Percentiles rank a stretch among this genome's conserved stretches.
phyloP scores from a whole-genome alignment of 768 basidiomycete species.

The Fibroporia radiculosa region DNA sequence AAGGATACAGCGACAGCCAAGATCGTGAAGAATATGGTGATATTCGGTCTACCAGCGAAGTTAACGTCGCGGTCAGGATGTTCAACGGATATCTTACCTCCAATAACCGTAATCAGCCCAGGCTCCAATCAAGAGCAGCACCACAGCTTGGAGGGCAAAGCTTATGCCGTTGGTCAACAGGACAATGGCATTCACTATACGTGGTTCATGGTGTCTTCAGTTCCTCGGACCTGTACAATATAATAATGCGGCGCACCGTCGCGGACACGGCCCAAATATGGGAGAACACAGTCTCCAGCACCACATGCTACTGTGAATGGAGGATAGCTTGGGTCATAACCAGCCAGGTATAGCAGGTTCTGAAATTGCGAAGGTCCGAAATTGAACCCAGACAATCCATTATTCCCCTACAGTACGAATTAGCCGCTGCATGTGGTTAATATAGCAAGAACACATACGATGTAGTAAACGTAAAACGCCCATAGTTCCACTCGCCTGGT shows the following conservation, averaged over 20 bases:
- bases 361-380: constrained; percentile 73
- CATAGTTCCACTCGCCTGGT: constrained; percentile 39
- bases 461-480: constrained; percentile 24
- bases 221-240: not conserved
- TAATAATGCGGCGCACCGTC: constrained; percentile 30
- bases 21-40: constrained; percentile 68
- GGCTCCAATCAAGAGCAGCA: constrained; percentile 60
- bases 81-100: constrained; percentile 36
- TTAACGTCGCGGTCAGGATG: not conserved
- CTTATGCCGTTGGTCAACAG: constrained; percentile 74
- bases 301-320: constrained; percentile 46
- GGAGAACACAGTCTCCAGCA: constrained; percentile 49
- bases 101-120: constrained; percentile 82
- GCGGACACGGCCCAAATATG: constrained; percentile 52
- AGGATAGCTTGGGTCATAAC: constrained; percentile 55
- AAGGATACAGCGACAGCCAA: constrained; percentile 62
- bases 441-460: constrained; percentile 10
- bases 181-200: constrained; percentile 66
- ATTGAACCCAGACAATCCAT: constrained; percentile 61
- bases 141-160: constrained; percentile 65
- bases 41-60: constrained; percentile 49
- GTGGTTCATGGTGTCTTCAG: not conserved
- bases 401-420: constrained; percentile 41
- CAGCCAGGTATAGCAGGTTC: constrained; percentile 65
- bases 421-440: not conserved